phyloP scores from a whole-genome alignment of 108 stramenopile species.

The Conticribra guillardii region DNA sequence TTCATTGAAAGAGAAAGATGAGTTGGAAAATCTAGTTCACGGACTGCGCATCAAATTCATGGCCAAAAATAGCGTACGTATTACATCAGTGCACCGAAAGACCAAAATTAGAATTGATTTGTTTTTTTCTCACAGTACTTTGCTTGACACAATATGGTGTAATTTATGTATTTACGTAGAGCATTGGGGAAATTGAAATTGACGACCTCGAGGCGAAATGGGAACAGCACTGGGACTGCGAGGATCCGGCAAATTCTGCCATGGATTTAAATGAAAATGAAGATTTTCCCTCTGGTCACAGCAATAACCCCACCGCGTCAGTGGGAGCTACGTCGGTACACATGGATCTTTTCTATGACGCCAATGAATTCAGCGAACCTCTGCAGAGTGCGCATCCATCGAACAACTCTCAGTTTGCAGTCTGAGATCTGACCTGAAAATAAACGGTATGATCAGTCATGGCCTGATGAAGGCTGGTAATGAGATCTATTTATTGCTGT shows the following conservation, averaged over 20 bases:
- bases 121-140: not conserved
- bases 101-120: too few species aligned
- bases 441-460: too few species aligned
- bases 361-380: not conserved
- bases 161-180: too few species aligned
- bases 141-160: too few species aligned
- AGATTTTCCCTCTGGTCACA: not conserved
- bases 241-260: conserved; percentile 5
- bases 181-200: conserved; percentile 39
- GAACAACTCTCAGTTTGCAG: not conserved
- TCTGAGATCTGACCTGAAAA: too few species aligned
- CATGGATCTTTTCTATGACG: conserved; percentile 45
- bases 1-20: conserved; percentile 13
- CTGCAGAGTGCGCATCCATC: not conserved
- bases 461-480: too few species aligned
- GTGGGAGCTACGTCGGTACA: conserved; percentile 16
- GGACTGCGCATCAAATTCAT: conserved; percentile 29
- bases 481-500: too few species aligned
- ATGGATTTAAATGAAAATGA: conserved; percentile 2
- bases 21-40: conserved; percentile 24
- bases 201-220: conserved; percentile 41
- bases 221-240: conserved; percentile 24
- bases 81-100: too few species aligned
- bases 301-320: not conserved
- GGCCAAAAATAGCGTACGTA: conserved; percentile 1